Conservation (phyloP, 1,284 basidiomycete genomes). For the Ceratobasidium sp. region DNA sequence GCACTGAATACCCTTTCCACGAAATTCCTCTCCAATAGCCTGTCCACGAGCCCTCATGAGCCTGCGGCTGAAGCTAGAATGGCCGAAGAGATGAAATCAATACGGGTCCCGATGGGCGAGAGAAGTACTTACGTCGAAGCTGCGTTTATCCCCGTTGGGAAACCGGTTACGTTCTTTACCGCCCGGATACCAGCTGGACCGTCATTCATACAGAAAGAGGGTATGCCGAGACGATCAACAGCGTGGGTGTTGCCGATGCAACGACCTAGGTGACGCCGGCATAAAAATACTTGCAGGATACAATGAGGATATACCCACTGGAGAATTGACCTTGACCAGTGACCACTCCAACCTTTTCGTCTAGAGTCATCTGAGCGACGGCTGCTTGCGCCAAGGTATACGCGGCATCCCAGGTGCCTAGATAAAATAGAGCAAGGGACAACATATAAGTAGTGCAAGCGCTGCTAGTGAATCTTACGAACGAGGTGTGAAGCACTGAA, state of each 20-base stretch:
- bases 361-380: slow-evolving; percentile 46
- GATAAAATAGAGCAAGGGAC: neutral
- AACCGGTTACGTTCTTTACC: slow-evolving; percentile 41
- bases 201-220: slow-evolving; percentile 41
- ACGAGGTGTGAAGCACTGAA: slow-evolving; percentile 34
- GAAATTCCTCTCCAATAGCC: slow-evolving; percentile 43
- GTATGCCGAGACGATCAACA: slow-evolving; percentile 38
- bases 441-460: neutral
- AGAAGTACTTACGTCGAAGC: slow-evolving; percentile 28
- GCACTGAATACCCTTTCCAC: slow-evolving; percentile 42
- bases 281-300: neutral
- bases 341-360: slow-evolving; percentile 47
- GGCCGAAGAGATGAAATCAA: neutral
- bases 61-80: slow-evolving; percentile 33
- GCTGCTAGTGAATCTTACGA: neutral
- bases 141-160: slow-evolving; percentile 40
- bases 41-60: slow-evolving; percentile 41
- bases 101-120: neutral
- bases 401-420: slow-evolving; percentile 46
- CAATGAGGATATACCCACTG: neutral
- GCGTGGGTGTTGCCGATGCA: slow-evolving; percentile 42
- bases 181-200: slow-evolving; percentile 42
- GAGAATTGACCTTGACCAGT: slow-evolving; percentile 46
- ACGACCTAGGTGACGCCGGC: neutral
- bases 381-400: slow-evolving; percentile 29